phyloP scores from a whole-genome alignment of 352 stramenopile genomes.

The Globisporangium nodosum region DNA sequence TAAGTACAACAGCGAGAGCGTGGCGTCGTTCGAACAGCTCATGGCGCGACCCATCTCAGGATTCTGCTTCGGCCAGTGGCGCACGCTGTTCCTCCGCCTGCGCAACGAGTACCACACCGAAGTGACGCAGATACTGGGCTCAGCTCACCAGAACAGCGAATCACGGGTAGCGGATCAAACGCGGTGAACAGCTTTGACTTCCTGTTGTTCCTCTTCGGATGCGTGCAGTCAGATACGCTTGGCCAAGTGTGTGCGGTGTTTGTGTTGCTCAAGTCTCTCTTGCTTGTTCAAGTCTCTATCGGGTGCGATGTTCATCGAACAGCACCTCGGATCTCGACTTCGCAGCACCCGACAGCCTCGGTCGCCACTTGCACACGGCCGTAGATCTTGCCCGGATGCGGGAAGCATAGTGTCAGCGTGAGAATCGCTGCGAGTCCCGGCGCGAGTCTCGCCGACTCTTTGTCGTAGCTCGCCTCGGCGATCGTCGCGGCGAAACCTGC shows the following conservation, averaged over 20 bases:
- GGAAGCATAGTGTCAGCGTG: constrained; percentile 58
- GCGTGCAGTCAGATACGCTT: no score
- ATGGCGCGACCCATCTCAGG: constrained; percentile 32
- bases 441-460: constrained; percentile 43
- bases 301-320: constrained; percentile 22
- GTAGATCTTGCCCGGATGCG: constrained; percentile 35
- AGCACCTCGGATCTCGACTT: constrained; percentile 40
- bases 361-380: constrained; percentile 46
- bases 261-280: background rate
- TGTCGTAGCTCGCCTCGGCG: constrained; percentile 52
- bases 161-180: no score
- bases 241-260: no score
- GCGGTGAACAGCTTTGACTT: no score
- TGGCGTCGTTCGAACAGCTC: constrained; percentile 28
- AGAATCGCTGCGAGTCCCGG: constrained; percentile 54
- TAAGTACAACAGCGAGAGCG: constrained; percentile 19
- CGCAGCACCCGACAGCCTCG: constrained; percentile 38
- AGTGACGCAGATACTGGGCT: constrained; percentile 19
- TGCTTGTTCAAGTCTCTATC: background rate
- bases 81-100: constrained; percentile 33
- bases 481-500: constrained; percentile 34
- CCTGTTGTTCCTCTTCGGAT: background rate
- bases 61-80: constrained; percentile 41
- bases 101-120: constrained; percentile 45
- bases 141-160: background rate